Evolutionary conservation across 2,329 filamentous ascomycete species (phyloP), one percentile per base, ranked within the genome.

Genomic region (Alternaria arborescens): DNA sequence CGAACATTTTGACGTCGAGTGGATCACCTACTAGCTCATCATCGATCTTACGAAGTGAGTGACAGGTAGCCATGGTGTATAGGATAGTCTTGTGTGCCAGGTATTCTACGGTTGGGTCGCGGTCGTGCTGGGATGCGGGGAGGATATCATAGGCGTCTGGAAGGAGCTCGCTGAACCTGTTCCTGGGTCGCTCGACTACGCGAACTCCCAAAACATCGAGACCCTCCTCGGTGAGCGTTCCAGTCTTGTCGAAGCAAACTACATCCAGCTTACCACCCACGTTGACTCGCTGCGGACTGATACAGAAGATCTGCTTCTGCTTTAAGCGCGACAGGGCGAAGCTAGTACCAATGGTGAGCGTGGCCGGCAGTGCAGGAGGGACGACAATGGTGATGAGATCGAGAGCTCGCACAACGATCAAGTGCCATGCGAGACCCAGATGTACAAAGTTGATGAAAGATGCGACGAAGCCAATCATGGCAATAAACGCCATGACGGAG

Each of bases 371-470:
- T 8, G 95, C 95, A 18, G 95, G 95, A 16, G 95, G 95, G 0
- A 99, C 95, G 10, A 98, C 94, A 65, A 99, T 99, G 1, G 95
- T 99, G 71, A 99, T 97, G 57, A 99, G 81, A 81, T 99, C 95
- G 46, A 99, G 84, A 0, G 95, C 95, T 70, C 95, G 88, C 22
- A 98, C 89, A 64, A 99, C 87, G 63, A 99, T 97, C 50, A 97
- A 81, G 77, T 96, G 91, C 92, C 92, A 97, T 22, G 89, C 88
- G 51, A 99, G 83, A 52, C 87, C 88, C 14, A 99, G 85, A 41
- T 91, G 89, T 54, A 99, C 82, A 76, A 99, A 99, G 78, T 99
- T 99, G 79, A 97, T 82, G 69, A 99, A 90, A 0, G 95, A 98
- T 1, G 91, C 93, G 22, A 94, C 82, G 74, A 99, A 99, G 0